Evolutionary conservation across 164 flowering plant species (phyloP).

Genomic region (Protea cynaroides): DNA sequence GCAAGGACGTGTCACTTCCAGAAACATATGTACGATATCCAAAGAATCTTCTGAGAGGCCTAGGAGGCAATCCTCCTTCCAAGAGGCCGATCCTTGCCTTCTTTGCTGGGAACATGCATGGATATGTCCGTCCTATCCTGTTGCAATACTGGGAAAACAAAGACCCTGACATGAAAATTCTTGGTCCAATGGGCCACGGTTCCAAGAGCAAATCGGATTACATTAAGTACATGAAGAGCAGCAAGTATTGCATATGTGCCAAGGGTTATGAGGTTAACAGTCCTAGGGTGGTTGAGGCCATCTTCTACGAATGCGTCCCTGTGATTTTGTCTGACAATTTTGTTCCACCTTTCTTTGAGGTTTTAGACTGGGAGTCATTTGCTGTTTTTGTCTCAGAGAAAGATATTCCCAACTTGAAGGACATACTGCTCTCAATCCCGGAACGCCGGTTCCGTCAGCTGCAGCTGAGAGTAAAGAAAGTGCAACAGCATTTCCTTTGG

Average conservation of each 20-base stretch:
- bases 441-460: conserved; percentile 32
- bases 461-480: conserved; percentile 55
- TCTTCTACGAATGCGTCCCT: conserved; percentile 65
- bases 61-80: conserved; percentile 59
- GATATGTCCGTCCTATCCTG: conserved; percentile 50
- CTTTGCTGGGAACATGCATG: conserved; percentile 73
- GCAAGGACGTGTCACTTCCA: conserved; percentile 69
- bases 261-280: conserved; percentile 74
- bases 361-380: conserved; percentile 72
- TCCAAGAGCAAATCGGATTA: conserved; percentile 37
- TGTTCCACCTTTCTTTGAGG: conserved; percentile 69
- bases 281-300: conserved; percentile 74
- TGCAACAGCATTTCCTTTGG: conserved; percentile 63
- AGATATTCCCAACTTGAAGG: conserved; percentile 65
- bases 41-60: conserved; percentile 29
- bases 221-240: conserved; percentile 54
- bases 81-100: conserved; percentile 50
- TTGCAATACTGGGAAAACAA: conserved; percentile 53
- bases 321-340: conserved; percentile 77
- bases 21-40: conserved; percentile 42
- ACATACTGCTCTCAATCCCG: conserved; percentile 50
- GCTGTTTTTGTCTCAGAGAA: conserved; percentile 60
- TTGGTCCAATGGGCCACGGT: conserved; percentile 17
- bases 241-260: conserved; percentile 72
- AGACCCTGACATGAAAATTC: conserved; percentile 60